These are phyloP conservation scores for Suillus paluster DNA, from an alignment of 768 basidiomycete genomes.

Conservation along the genomic window DNA sequence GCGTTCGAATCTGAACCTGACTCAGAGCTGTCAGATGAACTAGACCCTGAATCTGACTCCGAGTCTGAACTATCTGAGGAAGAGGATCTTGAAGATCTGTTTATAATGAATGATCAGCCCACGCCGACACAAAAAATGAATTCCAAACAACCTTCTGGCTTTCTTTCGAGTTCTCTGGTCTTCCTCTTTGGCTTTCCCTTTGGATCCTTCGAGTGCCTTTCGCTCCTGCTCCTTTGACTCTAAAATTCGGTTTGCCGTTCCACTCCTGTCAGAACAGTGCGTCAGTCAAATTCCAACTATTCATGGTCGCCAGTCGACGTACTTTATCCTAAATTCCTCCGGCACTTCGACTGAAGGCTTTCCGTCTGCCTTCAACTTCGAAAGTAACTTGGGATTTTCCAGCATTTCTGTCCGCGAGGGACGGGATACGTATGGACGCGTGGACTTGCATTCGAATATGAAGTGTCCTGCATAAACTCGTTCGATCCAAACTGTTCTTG, in stretches of 20 bases:
- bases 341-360: conserved; percentile 85
- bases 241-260: conserved; percentile 85
- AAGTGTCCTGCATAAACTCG: conserved; percentile 69
- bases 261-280: conserved; percentile 49
- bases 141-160: conserved; percentile 43
- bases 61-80: conserved; percentile 44
- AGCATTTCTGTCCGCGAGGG: conserved; percentile 88
- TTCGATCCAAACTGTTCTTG: not conserved
- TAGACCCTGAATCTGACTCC: conserved; percentile 41
- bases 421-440: conserved; percentile 83
- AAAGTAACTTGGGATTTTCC: conserved; percentile 71
- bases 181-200: conserved; percentile 33
- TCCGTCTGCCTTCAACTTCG: conserved; percentile 70
- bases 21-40: conserved; percentile 21
- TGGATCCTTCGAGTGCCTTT: conserved; percentile 28
- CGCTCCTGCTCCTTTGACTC: conserved; percentile 83
- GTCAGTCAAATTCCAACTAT: not conserved
- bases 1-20: conserved; percentile 47
- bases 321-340: conserved; percentile 90
- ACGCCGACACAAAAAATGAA: conserved; percentile 19
- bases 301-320: conserved; percentile 27
- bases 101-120: not conserved
- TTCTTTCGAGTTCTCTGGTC: conserved; percentile 40
- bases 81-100: conserved; percentile 45
- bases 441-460: conserved; percentile 86